Evolutionary conservation across 1,284 basidiomycete species (phyloP).

Genomic region (Leccinum ponderosum): DNA sequence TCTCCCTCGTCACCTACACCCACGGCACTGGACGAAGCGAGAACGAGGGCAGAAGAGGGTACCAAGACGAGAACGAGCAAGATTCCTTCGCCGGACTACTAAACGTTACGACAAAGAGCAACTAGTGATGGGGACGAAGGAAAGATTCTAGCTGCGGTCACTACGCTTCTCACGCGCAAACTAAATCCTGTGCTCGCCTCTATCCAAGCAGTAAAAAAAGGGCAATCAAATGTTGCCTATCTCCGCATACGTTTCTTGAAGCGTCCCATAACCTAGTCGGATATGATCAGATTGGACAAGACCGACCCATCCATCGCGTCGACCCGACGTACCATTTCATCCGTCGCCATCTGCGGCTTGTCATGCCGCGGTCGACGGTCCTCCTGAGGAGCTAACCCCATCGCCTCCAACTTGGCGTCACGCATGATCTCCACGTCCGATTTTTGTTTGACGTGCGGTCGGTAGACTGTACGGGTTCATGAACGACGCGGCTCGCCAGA

Average conservation of each 20-base stretch:
- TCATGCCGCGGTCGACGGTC: slow-evolving; percentile 54
- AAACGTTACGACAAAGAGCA: too few species aligned
- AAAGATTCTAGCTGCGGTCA: too few species aligned
- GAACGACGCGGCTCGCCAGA: background rate
- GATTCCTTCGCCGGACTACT: too few species aligned
- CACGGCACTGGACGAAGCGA: too few species aligned
- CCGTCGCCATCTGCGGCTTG: slow-evolving; percentile 81
- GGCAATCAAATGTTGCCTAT: slow-evolving; percentile 27
- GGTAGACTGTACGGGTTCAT: slow-evolving; percentile 63
- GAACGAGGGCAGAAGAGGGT: too few species aligned
- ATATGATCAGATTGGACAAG: background rate
- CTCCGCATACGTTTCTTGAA: slow-evolving; percentile 87
- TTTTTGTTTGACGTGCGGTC: slow-evolving; percentile 73
- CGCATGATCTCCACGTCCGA: slow-evolving; percentile 86
- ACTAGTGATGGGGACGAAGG: too few species aligned
- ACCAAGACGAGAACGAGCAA: too few species aligned
- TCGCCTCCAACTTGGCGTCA: slow-evolving; percentile 81
- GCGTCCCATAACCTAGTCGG: slow-evolving; percentile 73
- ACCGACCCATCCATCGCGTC: slow-evolving; percentile 42
- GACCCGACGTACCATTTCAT: slow-evolving; percentile 69
- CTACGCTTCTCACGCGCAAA: too few species aligned
- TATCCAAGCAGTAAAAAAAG: too few species aligned
- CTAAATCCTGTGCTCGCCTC: too few species aligned
- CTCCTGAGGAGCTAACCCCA: slow-evolving; percentile 68
- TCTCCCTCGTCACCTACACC: too few species aligned